phyloP scores from a whole-genome alignment of 495 filamentous ascomycete species.

The Beverwykella pulmonaria region DNA sequence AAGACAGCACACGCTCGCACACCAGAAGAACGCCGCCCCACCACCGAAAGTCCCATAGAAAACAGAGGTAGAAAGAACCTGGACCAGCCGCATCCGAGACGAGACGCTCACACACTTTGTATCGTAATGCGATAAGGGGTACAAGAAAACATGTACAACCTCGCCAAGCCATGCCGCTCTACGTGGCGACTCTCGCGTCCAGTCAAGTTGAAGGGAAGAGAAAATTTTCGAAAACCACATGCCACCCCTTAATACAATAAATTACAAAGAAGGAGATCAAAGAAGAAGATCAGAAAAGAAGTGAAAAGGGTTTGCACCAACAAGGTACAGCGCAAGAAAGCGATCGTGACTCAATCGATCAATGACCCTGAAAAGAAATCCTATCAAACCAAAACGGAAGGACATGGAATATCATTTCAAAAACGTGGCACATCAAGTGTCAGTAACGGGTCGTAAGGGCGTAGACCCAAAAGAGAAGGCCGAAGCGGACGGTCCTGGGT shows the following conservation, averaged over 20 bases:
- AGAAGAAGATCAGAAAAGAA: conserved; percentile 15
- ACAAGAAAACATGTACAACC: not conserved
- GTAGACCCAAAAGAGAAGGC: conserved; percentile 11
- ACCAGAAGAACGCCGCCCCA: conserved; percentile 15
- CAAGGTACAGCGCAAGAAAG: not conserved
- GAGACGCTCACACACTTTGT: conserved; percentile 4
- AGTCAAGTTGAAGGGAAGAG: conserved; percentile 21
- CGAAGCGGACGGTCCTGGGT: too few species aligned
- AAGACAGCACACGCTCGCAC: not conserved
- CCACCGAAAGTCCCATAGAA: conserved; percentile 1
- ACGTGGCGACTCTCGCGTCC: conserved; percentile 32
- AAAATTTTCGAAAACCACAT: conserved; percentile 19
- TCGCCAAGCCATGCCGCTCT: conserved; percentile 7
- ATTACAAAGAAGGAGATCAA: conserved; percentile 34
- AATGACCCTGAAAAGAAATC: conserved; percentile 5
- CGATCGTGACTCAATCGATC: not conserved
- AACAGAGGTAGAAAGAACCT: conserved; percentile 18
- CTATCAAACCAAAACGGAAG: conserved; percentile 19
- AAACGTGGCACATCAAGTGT: conserved; percentile 23
- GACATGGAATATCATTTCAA: conserved; percentile 24
- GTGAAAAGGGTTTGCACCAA: conserved; percentile 2
- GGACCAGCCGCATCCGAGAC: conserved; percentile 17
- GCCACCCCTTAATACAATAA: conserved; percentile 27
- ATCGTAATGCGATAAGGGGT: not conserved
- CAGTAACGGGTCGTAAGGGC: conserved; percentile 13